Percentiles rank a stretch among this genome's conserved stretches.
These are phyloP conservation scores for Truncatella angustata DNA, from an alignment of 2,329 filamentous ascomycete genomes.

Conservation along the genomic window DNA sequence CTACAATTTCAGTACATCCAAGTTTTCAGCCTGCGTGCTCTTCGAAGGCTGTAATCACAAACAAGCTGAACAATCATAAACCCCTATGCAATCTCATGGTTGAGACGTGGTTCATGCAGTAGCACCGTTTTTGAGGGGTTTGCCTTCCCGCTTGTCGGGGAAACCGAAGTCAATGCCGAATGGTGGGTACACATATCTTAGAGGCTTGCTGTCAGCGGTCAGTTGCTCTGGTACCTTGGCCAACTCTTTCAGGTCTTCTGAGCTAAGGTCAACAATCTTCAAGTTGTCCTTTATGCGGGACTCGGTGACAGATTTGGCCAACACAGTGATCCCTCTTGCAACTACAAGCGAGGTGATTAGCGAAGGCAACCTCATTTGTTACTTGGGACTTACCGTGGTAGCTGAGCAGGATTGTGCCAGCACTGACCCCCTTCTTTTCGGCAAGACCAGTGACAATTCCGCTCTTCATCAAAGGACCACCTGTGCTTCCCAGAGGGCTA, in stretches of 20 bases:
- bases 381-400: conserved; percentile 61
- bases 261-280: conserved; percentile 63
- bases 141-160: conserved; percentile 58
- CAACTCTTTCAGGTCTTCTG: conserved; percentile 58
- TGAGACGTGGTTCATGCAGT: not conserved
- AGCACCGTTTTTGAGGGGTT: conserved; percentile 6
- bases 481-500: conserved; percentile 63
- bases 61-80: no score
- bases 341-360: conserved; percentile 35
- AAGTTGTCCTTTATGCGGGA: conserved; percentile 69
- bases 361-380: not conserved
- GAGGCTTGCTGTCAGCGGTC: conserved; percentile 47
- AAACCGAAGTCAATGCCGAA: conserved; percentile 70
- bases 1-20: no score
- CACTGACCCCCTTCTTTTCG: conserved; percentile 58
- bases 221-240: conserved; percentile 54
- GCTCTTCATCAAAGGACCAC: conserved; percentile 62
- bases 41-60: no score
- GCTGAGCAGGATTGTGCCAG: conserved; percentile 66
- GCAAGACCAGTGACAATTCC: conserved; percentile 63
- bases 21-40: no score
- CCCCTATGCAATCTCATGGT: no score
- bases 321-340: conserved; percentile 65
- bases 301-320: conserved; percentile 70
- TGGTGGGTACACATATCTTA: conserved; percentile 66